A percentile compares a stretch with the other conserved stretches of the same genome.
phyloP scores from a whole-genome alignment of 1,284 basidiomycete species.

The Ustilago curta region DNA sequence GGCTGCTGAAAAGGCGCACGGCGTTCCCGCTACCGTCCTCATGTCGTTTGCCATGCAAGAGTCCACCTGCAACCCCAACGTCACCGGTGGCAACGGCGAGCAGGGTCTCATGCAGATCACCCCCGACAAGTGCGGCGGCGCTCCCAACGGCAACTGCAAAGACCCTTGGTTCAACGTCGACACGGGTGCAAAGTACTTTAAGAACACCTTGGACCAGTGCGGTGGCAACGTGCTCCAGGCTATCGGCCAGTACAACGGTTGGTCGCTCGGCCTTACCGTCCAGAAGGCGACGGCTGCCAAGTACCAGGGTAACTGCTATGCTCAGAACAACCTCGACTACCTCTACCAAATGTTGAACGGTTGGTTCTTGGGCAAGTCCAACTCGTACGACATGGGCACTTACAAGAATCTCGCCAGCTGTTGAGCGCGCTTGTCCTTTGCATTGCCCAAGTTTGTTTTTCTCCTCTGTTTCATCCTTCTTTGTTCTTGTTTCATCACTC shows the following conservation, averaged over 20 bases:
- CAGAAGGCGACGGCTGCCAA: slow-evolving; percentile 42
- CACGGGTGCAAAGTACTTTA: slow-evolving; percentile 59
- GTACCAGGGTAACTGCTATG: slow-evolving; percentile 42
- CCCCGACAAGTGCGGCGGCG: slow-evolving; percentile 57
- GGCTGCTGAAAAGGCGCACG: slow-evolving; percentile 36
- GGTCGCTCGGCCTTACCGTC: slow-evolving; percentile 46
- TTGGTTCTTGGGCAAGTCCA: slow-evolving; percentile 53
- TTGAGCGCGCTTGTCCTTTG: neutral
- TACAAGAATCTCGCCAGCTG: slow-evolving; percentile 48
- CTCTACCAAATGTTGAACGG: slow-evolving; percentile 58
- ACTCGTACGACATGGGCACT: slow-evolving; percentile 37
- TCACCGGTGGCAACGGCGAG: slow-evolving; percentile 58
- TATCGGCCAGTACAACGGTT: slow-evolving; percentile 61
- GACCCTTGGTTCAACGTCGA: slow-evolving; percentile 54
- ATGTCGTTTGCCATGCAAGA: slow-evolving; percentile 64
- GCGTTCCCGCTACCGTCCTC: slow-evolving; percentile 53
- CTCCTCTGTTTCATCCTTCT: neutral
- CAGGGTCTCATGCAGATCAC: slow-evolving; percentile 65
- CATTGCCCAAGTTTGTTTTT: neutral
- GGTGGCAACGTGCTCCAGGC: slow-evolving; percentile 49
- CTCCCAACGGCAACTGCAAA: slow-evolving; percentile 52
- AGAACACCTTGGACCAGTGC: slow-evolving; percentile 35
- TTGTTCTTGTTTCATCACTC: no score
- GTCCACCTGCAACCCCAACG: slow-evolving; percentile 55
- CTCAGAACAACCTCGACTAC: slow-evolving; percentile 64